phyloP scores from a whole-genome alignment of 257 asterid genomes.

The Ballota nigra region DNA sequence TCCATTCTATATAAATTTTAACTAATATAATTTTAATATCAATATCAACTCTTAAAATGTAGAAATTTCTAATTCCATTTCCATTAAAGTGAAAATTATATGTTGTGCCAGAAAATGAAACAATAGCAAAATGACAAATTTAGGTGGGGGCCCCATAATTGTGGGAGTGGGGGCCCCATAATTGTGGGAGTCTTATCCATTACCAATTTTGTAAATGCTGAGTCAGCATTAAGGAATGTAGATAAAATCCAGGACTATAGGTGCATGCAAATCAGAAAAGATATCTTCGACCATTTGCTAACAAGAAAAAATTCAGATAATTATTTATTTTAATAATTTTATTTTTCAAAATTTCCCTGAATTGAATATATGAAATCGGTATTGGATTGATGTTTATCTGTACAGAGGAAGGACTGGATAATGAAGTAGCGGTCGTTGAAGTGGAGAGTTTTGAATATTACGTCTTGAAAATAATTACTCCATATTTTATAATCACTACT shows the following conservation, averaged over 20 bases:
- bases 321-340: background rate
- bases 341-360: background rate
- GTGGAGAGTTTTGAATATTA: background rate
- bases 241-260: conserved; percentile 18
- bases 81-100: background rate
- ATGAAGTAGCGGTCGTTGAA: background rate
- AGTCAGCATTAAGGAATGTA: conserved; percentile 17
- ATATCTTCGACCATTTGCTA: conserved; percentile 3
- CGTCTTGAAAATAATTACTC: background rate
- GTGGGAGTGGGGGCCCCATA: background rate
- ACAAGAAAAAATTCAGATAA: background rate
- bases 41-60: too few species aligned
- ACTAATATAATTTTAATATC: too few species aligned
- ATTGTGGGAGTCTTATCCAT: conserved; percentile 20
- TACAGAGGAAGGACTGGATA: background rate
- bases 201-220: conserved; percentile 20
- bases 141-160: too few species aligned
- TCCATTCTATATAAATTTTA: too few species aligned
- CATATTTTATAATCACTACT: too few species aligned
- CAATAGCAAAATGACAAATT: too few species aligned
- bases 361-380: background rate
- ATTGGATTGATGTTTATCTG: conserved; percentile 17
- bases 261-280: background rate
- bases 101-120: background rate
- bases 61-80: too few species aligned